Conservation (phyloP, 208 protist species). For the Wallacemonas rigidus region DNA sequence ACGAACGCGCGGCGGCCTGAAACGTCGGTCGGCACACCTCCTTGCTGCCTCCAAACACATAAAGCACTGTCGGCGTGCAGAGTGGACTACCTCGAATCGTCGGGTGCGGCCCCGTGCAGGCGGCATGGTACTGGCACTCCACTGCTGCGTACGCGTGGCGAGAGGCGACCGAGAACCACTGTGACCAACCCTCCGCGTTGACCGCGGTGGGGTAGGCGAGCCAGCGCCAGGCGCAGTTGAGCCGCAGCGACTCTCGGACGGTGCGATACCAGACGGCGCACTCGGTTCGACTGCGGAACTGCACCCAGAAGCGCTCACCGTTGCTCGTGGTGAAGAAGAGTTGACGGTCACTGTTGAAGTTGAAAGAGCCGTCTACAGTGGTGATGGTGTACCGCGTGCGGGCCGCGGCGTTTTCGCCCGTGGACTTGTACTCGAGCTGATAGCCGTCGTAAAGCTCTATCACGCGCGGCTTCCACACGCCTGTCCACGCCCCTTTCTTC, state of each 20-base stretch:
- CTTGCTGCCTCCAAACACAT: conserved; percentile 46
- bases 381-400: conserved; percentile 55
- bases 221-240: conserved; percentile 65
- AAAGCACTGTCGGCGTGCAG: conserved; percentile 25
- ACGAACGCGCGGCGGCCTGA: conserved; percentile 31
- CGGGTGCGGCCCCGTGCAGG: conserved; percentile 28
- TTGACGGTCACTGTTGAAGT: conserved; percentile 26
- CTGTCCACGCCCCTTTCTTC: conserved; percentile 69
- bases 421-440: conserved; percentile 54
- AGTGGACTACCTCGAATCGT: conserved; percentile 17
- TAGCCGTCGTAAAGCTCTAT: conserved; percentile 56
- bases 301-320: conserved; percentile 72
- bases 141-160: conserved; percentile 38
- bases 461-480: conserved; percentile 59
- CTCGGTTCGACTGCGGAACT: conserved; percentile 44
- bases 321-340: conserved; percentile 57
- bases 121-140: conserved; percentile 56
- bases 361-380: conserved; percentile 41
- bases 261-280: conserved; percentile 47
- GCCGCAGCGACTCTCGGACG: conserved; percentile 33
- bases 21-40: conserved; percentile 36
- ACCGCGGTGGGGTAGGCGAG: conserved; percentile 24
- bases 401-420: conserved; percentile 13
- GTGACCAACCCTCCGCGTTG: conserved; percentile 10
- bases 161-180: conserved; percentile 8